Base-by-base conservation (phyloP, 306 rosid species). In the Cucurbita moschata region DNA sequence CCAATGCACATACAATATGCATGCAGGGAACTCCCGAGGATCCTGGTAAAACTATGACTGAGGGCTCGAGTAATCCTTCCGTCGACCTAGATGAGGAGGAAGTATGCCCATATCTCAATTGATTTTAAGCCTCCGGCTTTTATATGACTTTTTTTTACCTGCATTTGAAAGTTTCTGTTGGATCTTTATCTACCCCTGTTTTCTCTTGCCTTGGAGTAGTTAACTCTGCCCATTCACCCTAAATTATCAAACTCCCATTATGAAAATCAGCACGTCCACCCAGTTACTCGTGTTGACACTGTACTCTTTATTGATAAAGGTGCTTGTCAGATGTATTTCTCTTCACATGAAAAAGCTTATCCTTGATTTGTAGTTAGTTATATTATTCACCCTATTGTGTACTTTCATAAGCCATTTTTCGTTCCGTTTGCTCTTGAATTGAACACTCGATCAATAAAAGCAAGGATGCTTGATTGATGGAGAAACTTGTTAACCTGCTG, bases 11-110 rank as follows among this genome's bases (percentile, higher is more conserved):
- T 72, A 71, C 82, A 46, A 46, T 60, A 52, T 59, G 62, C 79
- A 67, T 61, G 79, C 86, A 93, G 97, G 88, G 85, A 73, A 78
- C 83, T 75, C 83, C 84, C 43, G 89, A 83, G 76, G 81, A 81
- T 71, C 86, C 83, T 82, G 82, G 81, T 66, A 77, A 85, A 81
- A 79, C 78, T 39, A 74, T 81, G 30, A 81, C 78, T 12, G 92
- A 82, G 76, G 82, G 88, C 76, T 86, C 87, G 68, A 79, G 78
- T 63, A 81, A 78, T 78, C 82, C 78, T 61, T 85, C 80, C 75
- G 73, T 80, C 67, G 84, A 85, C 77, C 90, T 72, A 0, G 77
- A 81, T 75, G 88, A 87, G 23, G 88, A 87, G 23, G 92, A 82
- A 84, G 96, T 88, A 85, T 55, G 85, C 57, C 64, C 76, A 65